Base-by-base conservation (phyloP, 306 rosid genomes). In the Trifolium subterraneum region DNA sequence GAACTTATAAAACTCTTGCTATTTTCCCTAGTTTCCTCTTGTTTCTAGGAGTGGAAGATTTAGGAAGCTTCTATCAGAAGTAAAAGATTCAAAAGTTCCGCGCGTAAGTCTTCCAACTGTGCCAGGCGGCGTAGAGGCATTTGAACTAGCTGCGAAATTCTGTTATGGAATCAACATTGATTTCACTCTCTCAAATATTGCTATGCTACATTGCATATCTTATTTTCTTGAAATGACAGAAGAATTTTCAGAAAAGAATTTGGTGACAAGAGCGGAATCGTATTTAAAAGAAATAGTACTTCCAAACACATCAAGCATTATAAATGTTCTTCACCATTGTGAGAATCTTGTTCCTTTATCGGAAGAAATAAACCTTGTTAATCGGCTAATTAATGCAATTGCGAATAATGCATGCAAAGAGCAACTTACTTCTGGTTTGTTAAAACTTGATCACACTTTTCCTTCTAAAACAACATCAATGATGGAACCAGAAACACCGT, bases 331-430 rank as follows among this genome's bases (percentile, higher is more conserved):
- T 82, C 97, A 95, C 38, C 85, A 82, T 13, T 95, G 99, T 39
- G 96, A 90, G 68, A 76, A 75, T 65, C 95, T 95, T 63, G 69
- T 92, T 41, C 98, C 99, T 4, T 63, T 83, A 15, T 82, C 98
- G 20, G 99, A 95, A 78, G 90, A 95, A 75, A 88, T 87, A 64
- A 82, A 80, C 85, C 87, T 95, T 52, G 90, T 87, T 29, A 82
- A 65, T 78, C 83, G 93, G 79, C 90, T 95, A 38, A 88, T 92
- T 81, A 92, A 87, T 64, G 93, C 98, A 39, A 86, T 95, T 63
- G 99, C 97, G 60, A 90, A 84, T 61, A 92, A 86, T 72, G 99
- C 98, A 2, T 92, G 97, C 81, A 92, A 95, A 78, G 99, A 95
- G 77, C 99, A 95, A 83, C 97, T 95, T 59, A 84, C 96, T 3